phyloP scores from a whole-genome alignment of 2,329 filamentous ascomycete species.

The Nothophaeocryptopus gaeumannii region DNA sequence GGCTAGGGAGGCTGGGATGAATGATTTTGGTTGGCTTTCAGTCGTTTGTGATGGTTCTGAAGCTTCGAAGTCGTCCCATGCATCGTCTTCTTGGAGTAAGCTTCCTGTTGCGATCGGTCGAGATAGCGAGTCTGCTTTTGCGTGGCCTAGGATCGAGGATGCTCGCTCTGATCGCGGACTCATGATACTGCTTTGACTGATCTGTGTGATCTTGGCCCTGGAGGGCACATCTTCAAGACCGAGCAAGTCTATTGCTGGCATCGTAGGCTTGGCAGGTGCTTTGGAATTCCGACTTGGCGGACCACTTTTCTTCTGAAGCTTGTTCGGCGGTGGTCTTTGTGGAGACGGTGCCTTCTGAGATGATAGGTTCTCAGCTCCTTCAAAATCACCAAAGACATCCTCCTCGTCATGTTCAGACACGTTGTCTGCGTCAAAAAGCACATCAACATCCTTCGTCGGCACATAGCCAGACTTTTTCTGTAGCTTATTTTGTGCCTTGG shows the following conservation, averaged over 20 bases:
- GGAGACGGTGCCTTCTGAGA: not conserved
- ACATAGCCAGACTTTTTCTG: conserved; percentile 27
- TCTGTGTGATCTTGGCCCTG: not conserved
- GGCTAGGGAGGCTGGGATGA: not conserved
- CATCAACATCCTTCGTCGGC: conserved; percentile 24
- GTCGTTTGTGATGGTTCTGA: conserved; percentile 14
- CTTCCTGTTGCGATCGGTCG: conserved; percentile 10
- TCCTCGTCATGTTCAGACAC: conserved; percentile 29
- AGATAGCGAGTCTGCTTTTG: conserved; percentile 16
- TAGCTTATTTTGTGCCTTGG: conserved; percentile 25
- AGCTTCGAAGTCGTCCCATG: conserved; percentile 47
- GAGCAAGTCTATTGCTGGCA: conserved; percentile 29
- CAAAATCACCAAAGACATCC: conserved; percentile 38
- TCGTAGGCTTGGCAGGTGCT: conserved; percentile 1
- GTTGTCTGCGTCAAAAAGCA: conserved; percentile 36
- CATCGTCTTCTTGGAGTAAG: conserved; percentile 20
- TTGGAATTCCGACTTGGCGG: conserved; percentile 1
- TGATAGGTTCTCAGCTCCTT: conserved; percentile 16
- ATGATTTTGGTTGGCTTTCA: not conserved
- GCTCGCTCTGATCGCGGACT: conserved; percentile 14
- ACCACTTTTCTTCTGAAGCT: conserved; percentile 9
- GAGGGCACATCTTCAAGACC: conserved; percentile 24
- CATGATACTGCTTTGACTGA: conserved; percentile 13
- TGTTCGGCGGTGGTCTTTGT: not conserved
- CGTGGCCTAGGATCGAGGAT: conserved; percentile 5